Base-by-base conservation (phyloP, 2,329 filamentous ascomycete genomes). In the Rhynchosporium secalis region DNA sequence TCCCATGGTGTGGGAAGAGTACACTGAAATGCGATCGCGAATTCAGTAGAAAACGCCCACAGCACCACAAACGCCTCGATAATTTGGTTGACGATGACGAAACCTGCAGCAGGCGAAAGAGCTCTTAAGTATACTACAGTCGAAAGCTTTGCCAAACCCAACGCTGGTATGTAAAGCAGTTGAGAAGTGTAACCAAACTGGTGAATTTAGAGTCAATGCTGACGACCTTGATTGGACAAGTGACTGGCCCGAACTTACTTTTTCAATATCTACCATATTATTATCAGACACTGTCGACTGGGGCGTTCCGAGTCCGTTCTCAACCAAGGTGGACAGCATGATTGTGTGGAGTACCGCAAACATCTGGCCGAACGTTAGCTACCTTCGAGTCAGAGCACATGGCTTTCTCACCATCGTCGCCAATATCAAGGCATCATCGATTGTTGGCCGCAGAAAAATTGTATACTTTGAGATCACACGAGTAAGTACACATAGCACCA, bases 401-500 rank as follows among this genome's bases (percentile, higher is more conserved):
- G 31, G 7, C 41, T n/a, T 41, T 13, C 58, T 48, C 52, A 64
- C 61, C 65, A 66, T 70, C 0, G 65, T 58, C 40, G 52, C 29
- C 46, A 58, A 20, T 36, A 67, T 69, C 36, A 66, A 46, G 28
- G 10, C 38, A 58, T 68, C 67, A 58, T 69, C 67, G 4, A 57
- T 33, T 7, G 56, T 65, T 38, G 52, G 55, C 58, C 56, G 43
- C 38, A 60, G 57, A 9, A 65, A 54, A 29, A 70, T 67, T 33
- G 51, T 60, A 48, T 62, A 68, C 58, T 68, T 70, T 3, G 56
- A 60, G 49, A 62, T 75, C 2, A 77, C 64, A 29, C 76, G 70
- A 20, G 77, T 76, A 8, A 72, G 60, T 20, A 76, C 72, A 55
- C 73, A 73, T 9, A 75, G 69, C 28, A 77, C 62, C 41, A 75